Base-by-base conservation (phyloP, 2,329 filamentous ascomycete species). In the Simplicillium sp. region DNA sequence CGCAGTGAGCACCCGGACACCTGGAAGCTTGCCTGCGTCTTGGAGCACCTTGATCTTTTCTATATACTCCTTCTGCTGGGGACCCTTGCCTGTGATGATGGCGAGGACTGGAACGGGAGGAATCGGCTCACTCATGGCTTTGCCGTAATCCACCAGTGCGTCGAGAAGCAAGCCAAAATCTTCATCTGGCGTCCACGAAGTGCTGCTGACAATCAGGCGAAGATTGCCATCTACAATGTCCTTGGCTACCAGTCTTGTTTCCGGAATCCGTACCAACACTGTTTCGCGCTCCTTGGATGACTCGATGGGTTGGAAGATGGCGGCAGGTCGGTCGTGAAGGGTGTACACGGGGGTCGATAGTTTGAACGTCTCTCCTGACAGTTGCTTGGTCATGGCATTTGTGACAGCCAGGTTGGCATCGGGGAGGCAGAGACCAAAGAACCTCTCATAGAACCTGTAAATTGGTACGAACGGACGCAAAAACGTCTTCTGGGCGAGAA, bases 181-280 rank as follows among this genome's bases (percentile, higher is more conserved):
- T 60, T 98, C 92, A 54, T 98, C 92, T 0, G 88, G 78, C 0
- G 92, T 98, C 92, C 92, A 98, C 11, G 89, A 96, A 0, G 92
- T 98, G 43, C 88, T 92, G 64, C 87, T 94, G 31, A 97, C 86
- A 7, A 98, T 64, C 3, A 98, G 71, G 25, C 75, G 79, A 40
- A 77, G 75, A 8, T 66, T 66, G 5, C 76, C 75, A 13, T 68
- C 62, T 16, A 77, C 55, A 28, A 90, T 75, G 39, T 74, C 67
- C 7, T 73, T 57, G 1, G 77, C 78, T 37, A 82, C 64, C 9
- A 71, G 60, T 11, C 68, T 65, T 1, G 85, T 84, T 51, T 84
- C 79, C 1, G 80, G 69, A 7, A 94, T 66, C 2, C 70, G 68
- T 8, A 68, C 60, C 0, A 97, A 73, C 45, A 92, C 84, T 0